Conservation (phyloP, 1,284 basidiomycete species). For the Tylopilus sp. region DNA sequence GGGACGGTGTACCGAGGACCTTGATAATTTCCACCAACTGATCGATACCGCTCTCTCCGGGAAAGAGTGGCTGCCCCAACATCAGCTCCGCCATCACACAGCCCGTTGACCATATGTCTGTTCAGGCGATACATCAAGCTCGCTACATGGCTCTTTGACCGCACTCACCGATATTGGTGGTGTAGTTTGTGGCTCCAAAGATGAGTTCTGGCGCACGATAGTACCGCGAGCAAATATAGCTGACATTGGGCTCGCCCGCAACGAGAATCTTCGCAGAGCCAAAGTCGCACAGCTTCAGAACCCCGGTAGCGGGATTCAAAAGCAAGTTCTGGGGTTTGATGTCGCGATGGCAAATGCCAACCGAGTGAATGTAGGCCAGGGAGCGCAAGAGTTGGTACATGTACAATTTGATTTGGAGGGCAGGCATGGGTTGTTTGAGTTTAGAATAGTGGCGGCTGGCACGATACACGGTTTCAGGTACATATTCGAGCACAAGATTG, state of each 20-base stretch:
- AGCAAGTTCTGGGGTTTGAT: constrained; percentile 99
- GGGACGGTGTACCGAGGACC: constrained; percentile 95
- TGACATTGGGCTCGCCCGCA: constrained; percentile 97
- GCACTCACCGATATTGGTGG: constrained; percentile 93
- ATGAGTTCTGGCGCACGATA: constrained; percentile 99
- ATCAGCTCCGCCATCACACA: constrained; percentile 99
- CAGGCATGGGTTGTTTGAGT: constrained; percentile 99
- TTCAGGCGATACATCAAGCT: constrained; percentile 7
- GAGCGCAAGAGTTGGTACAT: constrained; percentile 98
- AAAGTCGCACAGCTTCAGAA: constrained; percentile 98
- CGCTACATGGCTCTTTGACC: background rate
- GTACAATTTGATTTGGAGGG: constrained; percentile 98
- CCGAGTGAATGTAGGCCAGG: constrained; percentile 96
- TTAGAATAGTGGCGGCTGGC: constrained; percentile 98
- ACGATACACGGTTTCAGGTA: constrained; percentile 99
- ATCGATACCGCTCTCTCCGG: constrained; percentile 99
- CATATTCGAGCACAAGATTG: constrained; percentile 98
- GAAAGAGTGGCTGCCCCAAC: constrained; percentile 98
- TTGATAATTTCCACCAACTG: constrained; percentile 99
- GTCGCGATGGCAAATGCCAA: constrained; percentile 97
- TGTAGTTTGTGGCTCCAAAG: constrained; percentile 99
- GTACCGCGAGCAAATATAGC: constrained; percentile 99
- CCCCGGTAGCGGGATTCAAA: constrained; percentile 92
- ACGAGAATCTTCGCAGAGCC: constrained; percentile 98
- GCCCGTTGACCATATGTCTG: constrained; percentile 99